Percentiles rank a stretch among this genome's conserved stretches.
Conservation (phyloP, 169 alveolate genomes). For the Cryptosporidium andersoni region DNA sequence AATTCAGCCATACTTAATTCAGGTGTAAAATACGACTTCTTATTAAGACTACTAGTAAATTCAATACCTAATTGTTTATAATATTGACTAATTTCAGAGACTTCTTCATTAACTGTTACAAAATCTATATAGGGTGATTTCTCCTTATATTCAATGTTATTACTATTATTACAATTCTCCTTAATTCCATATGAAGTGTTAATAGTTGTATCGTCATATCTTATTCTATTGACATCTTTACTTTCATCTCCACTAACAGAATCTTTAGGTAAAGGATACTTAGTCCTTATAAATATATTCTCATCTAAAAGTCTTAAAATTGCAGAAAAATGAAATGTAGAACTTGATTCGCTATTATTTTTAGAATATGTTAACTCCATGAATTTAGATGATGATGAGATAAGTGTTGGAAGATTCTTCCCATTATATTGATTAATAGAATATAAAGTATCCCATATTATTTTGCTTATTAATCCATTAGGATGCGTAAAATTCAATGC, state of each 20-base stretch:
- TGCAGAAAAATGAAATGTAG: background rate
- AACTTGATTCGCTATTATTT: background rate
- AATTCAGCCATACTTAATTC: constrained; percentile 58
- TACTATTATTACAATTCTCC: background rate
- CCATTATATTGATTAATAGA: constrained; percentile 54
- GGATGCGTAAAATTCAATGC: constrained; percentile 59
- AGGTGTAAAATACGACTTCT: constrained; percentile 29
- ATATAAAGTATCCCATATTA: constrained; percentile 49
- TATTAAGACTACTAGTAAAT: constrained; percentile 32
- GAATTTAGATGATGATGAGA: constrained; percentile 21
- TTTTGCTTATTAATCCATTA: constrained; percentile 53
- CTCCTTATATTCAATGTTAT: background rate
- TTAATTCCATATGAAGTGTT: constrained; percentile 1
- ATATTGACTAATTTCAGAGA: constrained; percentile 17
- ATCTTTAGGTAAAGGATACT: constrained; percentile 37
- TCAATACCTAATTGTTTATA: constrained; percentile 20
- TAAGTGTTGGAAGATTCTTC: constrained; percentile 28
- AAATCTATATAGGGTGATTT: constrained; percentile 37
- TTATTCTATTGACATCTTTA: background rate
- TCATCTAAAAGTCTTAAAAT: constrained; percentile 2
- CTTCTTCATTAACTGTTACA: constrained; percentile 23
- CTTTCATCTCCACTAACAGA: background rate
- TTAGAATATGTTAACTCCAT: background rate
- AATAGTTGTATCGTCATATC: background rate
- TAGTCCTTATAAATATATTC: background rate